phyloP scores from a whole-genome alignment of 768 basidiomycete species.

The Suillus paluster region DNA sequence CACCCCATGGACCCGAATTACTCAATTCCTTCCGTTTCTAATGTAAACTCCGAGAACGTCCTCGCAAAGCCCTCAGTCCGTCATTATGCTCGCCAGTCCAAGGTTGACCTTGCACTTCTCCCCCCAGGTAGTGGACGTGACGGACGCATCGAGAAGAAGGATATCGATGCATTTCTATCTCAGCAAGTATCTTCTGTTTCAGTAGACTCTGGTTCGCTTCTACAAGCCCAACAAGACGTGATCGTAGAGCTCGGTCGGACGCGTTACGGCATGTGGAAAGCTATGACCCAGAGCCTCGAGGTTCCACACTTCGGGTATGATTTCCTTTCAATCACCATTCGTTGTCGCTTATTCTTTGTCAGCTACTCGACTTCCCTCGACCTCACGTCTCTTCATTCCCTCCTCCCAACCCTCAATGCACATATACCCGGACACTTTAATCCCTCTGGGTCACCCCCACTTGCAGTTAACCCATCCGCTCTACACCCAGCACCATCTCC shows the following conservation, averaged over 20 bases:
- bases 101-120: constrained; percentile 60
- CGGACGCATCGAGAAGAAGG: constrained; percentile 75
- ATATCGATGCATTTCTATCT: constrained; percentile 67
- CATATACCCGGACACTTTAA: constrained; percentile 67
- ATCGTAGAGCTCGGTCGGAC: constrained; percentile 78
- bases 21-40: constrained; percentile 18
- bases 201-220: neutral
- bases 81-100: constrained; percentile 70
- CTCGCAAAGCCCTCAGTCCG: constrained; percentile 81
- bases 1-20: constrained; percentile 73
- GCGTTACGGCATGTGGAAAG: constrained; percentile 86
- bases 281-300: constrained; percentile 86
- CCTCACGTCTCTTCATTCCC: constrained; percentile 65
- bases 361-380: constrained; percentile 81
- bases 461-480: constrained; percentile 42
- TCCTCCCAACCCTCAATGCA: constrained; percentile 67
- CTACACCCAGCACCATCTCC: constrained; percentile 44
- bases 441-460: constrained; percentile 43
- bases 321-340: neutral
- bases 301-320: constrained; percentile 84
- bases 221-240: constrained; percentile 44
- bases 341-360: constrained; percentile 8
- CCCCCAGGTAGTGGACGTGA: constrained; percentile 73
- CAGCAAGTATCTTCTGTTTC: neutral
- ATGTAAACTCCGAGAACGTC: constrained; percentile 37